Evolutionary conservation across 345 rosid genomes (phyloP), one percentile per base, ranked within the genome.

Genomic region (Anacardium occidentale): DNA sequence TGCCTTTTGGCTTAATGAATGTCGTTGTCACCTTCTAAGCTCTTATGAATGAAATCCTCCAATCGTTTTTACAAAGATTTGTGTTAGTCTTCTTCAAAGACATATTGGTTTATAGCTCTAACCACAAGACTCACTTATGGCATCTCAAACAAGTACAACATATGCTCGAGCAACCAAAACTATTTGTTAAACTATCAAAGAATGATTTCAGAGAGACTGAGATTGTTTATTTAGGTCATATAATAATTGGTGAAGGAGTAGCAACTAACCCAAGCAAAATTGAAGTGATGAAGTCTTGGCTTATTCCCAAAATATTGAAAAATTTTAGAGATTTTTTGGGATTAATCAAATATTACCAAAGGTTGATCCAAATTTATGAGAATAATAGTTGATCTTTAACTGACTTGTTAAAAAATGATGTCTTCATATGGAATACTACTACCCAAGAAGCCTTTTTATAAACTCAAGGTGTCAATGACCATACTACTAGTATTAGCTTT

Each of bases 401-500:
- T 24, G 10, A 42, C 0, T 14, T 64, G 4, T 10, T 55, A 0
- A 42, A 22, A 13, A 64, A 53, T 4, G 54, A 15, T 5, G 0
- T n/a, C 0, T 53, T 64, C 10, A 0, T 0, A 0, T 64, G 70
- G 24, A 7, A 0, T 2, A 13, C 7, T 0, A 7, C 6, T 0
- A 55, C 64, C 0, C 7, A 10, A 17, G 8, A 2, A 22, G 10
- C 70, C 0, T n/a, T 73, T 64, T 37, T 21, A 52, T 0, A 0
- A 1, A 10, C 25, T 73, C 0, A 63, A 73, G 1, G 0, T 17
- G 0, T 17, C 25, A 2, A 22, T 73, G 32, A 9, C 4, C 0
- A 0, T 0, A 4, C 6, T 29, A 0, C 55, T 42, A 0, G 32
- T 72, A 0, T 15, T 52, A 0, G 50, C 22, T 0, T 1, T 69